These are phyloP conservation scores for Beauveria varroae DNA, from an alignment of 2,329 filamentous ascomycete species.

Conservation along the genomic window DNA sequence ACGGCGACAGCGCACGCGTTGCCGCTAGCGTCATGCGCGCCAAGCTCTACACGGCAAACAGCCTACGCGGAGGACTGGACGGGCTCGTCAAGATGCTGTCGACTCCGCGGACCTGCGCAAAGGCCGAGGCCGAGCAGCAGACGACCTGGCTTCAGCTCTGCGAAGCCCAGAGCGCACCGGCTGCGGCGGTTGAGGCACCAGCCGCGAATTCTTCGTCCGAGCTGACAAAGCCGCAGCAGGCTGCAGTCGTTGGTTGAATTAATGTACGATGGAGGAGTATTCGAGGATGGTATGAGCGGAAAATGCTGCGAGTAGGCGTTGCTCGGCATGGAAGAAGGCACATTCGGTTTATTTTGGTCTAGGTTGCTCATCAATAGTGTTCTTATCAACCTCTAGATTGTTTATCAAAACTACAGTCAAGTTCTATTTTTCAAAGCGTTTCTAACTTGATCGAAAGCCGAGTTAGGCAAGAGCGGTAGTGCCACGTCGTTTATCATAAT, in stretches of 20 bases:
- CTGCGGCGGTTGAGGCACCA: background rate
- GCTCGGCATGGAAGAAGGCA: background rate
- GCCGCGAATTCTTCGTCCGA: background rate
- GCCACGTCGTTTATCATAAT: too few species aligned
- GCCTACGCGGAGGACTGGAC: conserved; percentile 33
- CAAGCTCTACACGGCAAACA: conserved; percentile 39
- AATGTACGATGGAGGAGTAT: background rate
- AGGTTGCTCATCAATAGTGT: background rate
- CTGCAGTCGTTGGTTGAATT: background rate
- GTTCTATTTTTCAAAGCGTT: too few species aligned
- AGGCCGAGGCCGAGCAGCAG: background rate
- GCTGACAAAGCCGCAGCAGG: background rate
- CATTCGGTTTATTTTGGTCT: background rate
- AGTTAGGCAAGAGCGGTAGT: too few species aligned
- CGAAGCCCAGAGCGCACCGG: background rate
- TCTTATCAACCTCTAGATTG: too few species aligned
- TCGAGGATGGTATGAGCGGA: background rate
- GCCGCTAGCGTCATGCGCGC: conserved; percentile 46
- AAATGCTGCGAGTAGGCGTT: background rate
- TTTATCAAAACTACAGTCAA: too few species aligned
- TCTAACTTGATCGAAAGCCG: too few species aligned
- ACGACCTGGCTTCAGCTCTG: conserved; percentile 5
- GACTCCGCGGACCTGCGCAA: background rate
- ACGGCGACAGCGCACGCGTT: conserved; percentile 46
- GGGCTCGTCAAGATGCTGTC: conserved; percentile 5